Base-by-base conservation (phyloP, 1,284 basidiomycete genomes). In the Golubevia sp. region DNA sequence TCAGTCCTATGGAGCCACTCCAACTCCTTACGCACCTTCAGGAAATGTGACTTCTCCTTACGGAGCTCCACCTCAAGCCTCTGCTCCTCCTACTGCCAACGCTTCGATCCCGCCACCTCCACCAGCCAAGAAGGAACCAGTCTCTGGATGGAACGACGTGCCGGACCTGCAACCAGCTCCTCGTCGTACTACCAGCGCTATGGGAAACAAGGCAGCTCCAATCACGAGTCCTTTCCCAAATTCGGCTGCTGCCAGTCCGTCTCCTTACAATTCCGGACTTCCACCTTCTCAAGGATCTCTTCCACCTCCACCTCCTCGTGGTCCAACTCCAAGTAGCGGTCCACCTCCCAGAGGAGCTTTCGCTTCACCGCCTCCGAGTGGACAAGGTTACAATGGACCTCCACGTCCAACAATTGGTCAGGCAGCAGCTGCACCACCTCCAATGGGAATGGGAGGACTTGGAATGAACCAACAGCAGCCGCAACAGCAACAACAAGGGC, bases 121-220 rank as follows among this genome's bases (percentile, higher is more conserved):
- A 34, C 30, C 30, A 5, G 30, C 30, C 4, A 34, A 34, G 30
- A 34, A 34, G 30, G 30, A 38, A 20, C 49, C 62, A 51, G 34
- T 57, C 21, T 18, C 55, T 25, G 49, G 21, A n/a, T 27, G 30
- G 30, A 34, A 34, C 30, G 30, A 34, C 30, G 30, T 26, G 49
- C 18, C 49, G 8, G 38, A 27, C 1, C 61, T 52, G 7, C 44
- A 66, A n/a, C 48, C 58, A 24, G 18, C 53, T 27, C 85, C 87
- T 56, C 72, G 74, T 21, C 51, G 63, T 20, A 70, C 74, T 11
- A 59, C 71, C 8, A 74, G 71, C 49, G 75, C 75, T 25, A 70
- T 74, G 68, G 71, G 70, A 56, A 62, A 66, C 23, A 73, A 70
- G 54, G 56, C 67, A 8, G 61, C 69, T 27, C 58, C 64, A 4